These are phyloP conservation scores for Hypoxylon rubiginosum DNA, from an alignment of 2,329 filamentous ascomycete species.

Conservation along the genomic window DNA sequence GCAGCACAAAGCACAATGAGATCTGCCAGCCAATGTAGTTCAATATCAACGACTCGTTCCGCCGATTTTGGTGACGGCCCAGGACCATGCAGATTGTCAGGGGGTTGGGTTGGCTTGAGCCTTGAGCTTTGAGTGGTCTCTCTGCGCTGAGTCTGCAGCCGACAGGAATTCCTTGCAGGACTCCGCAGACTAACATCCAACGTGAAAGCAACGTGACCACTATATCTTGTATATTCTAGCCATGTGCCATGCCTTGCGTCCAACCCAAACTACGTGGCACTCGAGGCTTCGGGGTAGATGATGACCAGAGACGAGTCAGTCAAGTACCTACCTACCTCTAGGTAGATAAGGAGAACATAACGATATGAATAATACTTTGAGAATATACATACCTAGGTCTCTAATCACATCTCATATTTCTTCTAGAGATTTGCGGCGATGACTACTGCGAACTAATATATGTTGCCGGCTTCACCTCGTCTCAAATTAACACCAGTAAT, in stretches of 20 bases:
- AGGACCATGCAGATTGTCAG: slow-evolving; percentile 23
- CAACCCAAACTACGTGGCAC: background rate
- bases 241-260: background rate
- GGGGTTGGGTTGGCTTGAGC: background rate
- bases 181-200: slow-evolving; percentile 37
- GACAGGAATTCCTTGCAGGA: slow-evolving; percentile 38
- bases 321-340: too few relatives aligned
- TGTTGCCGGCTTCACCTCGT: slow-evolving; percentile 8
- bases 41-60: slow-evolving; percentile 19
- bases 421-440: slow-evolving; percentile 8
- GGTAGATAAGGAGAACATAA: background rate
- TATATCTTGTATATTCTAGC: background rate
- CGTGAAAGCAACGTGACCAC: background rate
- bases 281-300: background rate
- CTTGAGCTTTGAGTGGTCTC: slow-evolving; percentile 22
- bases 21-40: slow-evolving; percentile 26
- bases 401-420: slow-evolving; percentile 18
- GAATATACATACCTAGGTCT: too few relatives aligned
- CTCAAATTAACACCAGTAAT: slow-evolving; percentile 11
- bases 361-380: background rate
- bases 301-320: background rate
- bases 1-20: slow-evolving; percentile 27
- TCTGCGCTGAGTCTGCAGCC: too few relatives aligned
- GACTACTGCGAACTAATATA: slow-evolving; percentile 3
- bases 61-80: slow-evolving; percentile 14